Conservation (phyloP, 805 yeast genomes). For the Yarrowia sp. region DNA sequence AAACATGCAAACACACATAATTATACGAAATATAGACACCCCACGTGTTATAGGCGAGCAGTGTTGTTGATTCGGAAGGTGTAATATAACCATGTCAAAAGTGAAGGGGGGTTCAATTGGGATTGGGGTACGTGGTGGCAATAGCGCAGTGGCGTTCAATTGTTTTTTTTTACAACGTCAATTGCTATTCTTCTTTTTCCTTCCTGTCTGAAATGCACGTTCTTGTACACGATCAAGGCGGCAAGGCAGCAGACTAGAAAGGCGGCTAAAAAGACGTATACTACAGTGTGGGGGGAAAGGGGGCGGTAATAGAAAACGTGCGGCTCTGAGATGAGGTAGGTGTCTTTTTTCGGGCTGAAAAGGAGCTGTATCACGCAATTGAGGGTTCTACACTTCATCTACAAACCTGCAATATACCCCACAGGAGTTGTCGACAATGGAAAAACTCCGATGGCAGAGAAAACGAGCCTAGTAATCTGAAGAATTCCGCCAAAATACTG, state of each 20-base stretch:
- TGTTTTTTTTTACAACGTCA: no score
- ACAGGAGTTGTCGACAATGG: background rate
- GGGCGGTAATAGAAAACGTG: background rate
- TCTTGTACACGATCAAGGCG: no score
- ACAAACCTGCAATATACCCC: background rate
- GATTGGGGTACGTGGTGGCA: no score
- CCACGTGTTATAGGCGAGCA: background rate
- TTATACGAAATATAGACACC: slow-evolving; percentile 4
- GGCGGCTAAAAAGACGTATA: background rate
- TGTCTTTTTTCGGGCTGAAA: no score
- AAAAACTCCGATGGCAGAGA: background rate
- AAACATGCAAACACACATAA: background rate
- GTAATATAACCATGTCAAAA: background rate
- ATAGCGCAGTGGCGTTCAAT: no score
- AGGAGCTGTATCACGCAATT: background rate
- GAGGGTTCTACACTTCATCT: background rate
- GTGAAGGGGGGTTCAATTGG: no score
- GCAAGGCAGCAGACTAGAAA: background rate
- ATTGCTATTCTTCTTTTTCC: no score
- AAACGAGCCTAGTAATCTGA: background rate
- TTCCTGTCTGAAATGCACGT: no score
- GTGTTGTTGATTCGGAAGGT: background rate
- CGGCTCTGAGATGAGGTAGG: background rate
- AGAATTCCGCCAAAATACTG: background rate
- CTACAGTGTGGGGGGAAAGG: background rate